Conservation (phyloP, 1,139 yeast species). For the Kluyveromyces sp. region DNA sequence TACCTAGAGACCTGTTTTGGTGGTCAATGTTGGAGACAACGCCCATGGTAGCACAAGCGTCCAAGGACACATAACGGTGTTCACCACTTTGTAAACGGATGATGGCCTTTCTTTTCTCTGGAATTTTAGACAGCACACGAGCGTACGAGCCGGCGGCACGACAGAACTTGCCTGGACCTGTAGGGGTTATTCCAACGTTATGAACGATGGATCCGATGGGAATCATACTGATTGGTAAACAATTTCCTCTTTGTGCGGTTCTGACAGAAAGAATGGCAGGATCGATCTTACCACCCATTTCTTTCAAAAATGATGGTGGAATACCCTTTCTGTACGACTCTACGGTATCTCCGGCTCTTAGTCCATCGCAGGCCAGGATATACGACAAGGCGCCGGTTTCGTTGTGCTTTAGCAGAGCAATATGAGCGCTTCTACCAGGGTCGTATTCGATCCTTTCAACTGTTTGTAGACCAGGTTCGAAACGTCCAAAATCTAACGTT, state of each 20-base stretch:
- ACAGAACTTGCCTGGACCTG: constrained; percentile 88
- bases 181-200: constrained; percentile 67
- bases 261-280: constrained; percentile 86
- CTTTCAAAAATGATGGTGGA: constrained; percentile 66
- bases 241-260: constrained; percentile 89
- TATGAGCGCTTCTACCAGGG: constrained; percentile 91
- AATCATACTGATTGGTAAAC: constrained; percentile 84
- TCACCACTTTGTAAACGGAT: constrained; percentile 87
- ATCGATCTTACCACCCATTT: constrained; percentile 66
- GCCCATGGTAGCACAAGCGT: constrained; percentile 92
- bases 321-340: constrained; percentile 86
- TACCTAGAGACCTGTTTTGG: constrained; percentile 84
- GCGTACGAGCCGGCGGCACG: constrained; percentile 95
- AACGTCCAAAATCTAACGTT: constrained; percentile 68
- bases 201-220: constrained; percentile 91
- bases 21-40: constrained; percentile 93
- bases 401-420: constrained; percentile 71
- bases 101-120: constrained; percentile 64
- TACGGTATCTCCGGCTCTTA: constrained; percentile 85
- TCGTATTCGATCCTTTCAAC: constrained; percentile 91
- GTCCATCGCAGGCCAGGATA: constrained; percentile 85
- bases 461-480: constrained; percentile 60
- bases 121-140: constrained; percentile 72
- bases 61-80: constrained; percentile 77
- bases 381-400: constrained; percentile 62